Base-by-base conservation (phyloP, 129 eudicot species). In the Saussurea involucrata region DNA sequence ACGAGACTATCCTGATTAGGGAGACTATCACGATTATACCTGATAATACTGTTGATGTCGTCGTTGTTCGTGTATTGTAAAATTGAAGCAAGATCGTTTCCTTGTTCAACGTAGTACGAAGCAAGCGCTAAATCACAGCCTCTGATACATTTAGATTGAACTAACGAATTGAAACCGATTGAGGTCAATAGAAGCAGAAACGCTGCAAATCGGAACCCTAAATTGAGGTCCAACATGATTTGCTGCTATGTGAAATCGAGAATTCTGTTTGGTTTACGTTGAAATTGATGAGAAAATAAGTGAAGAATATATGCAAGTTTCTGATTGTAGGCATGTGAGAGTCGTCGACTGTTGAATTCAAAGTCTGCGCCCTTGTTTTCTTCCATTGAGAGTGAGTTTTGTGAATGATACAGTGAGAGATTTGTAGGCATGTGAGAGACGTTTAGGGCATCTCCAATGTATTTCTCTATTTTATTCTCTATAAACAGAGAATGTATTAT, bases 71-170 rank as follows among this genome's bases (percentile, higher is more conserved):
- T 24, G 36, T 86, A 13, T 9, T 22, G 17, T 6, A 97, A 74
- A 9, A 92, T 85, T 24, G 68, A 25, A 2, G 78, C 57, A 21
- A 88, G 76, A n/a, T 82, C 63, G 4, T 65, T 5, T 0, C 68
- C 73, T 20, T 5, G 10, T 79, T 76, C 75, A 0, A 88, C 57
- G 79, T 82, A 81, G 86, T 86, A 92, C 1, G 96, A 92, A 57
- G 78, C 99, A 0, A 88, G 53, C 4, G 99, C 99, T 42, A 86
- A 44, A 44, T 74, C 79, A 40, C 99, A 92, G 63, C 92, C 95
- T 42, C 78, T 79, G 25, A 42, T n/a, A 63, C 98, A 95, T 21
- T 42, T 77, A 13, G 88, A 87, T 55, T 79, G 76, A 44, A 53
- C 84, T 18, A 36, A 44, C 18, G 78, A 42, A 61, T 12, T 10